These are phyloP conservation scores for Candida pseudofarinosa DNA, from an alignment of 805 yeast genomes.

Conservation along the genomic window DNA sequence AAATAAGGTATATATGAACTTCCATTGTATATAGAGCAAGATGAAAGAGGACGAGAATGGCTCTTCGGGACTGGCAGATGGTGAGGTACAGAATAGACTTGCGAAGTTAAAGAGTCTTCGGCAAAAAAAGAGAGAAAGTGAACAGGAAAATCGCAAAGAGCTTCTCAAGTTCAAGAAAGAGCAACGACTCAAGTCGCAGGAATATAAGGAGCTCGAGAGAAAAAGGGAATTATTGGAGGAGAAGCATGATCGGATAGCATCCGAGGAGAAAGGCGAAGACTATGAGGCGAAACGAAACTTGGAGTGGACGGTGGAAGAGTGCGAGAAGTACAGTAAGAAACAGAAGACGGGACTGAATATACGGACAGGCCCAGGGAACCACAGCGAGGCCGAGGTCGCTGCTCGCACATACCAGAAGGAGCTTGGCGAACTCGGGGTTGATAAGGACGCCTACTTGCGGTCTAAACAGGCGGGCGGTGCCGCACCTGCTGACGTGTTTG, in stretches of 20 bases:
- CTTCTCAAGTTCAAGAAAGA: slow-evolving; percentile 13
- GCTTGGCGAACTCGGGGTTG: slow-evolving; percentile 31
- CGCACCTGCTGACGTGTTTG: neutral
- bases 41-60: neutral
- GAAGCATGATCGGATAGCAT: slow-evolving; percentile 33
- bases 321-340: slow-evolving; percentile 57
- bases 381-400: slow-evolving; percentile 54
- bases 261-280: slow-evolving; percentile 34
- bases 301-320: slow-evolving; percentile 57
- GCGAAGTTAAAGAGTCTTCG: slow-evolving; percentile 12
- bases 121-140: slow-evolving; percentile 14
- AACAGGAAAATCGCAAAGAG: slow-evolving; percentile 14
- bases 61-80: neutral
- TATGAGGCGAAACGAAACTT: slow-evolving; percentile 38
- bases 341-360: slow-evolving; percentile 23
- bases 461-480: slow-evolving; percentile 22
- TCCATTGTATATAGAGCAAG: neutral
- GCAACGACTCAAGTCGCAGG: slow-evolving; percentile 11
- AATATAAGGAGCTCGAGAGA: slow-evolving; percentile 9
- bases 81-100: neutral
- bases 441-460: slow-evolving; percentile 38
- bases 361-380: slow-evolving; percentile 34
- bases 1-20: too few species aligned
- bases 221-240: slow-evolving; percentile 29
- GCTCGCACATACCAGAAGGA: slow-evolving; percentile 57